These are phyloP conservation scores for Combretum micranthum DNA, from an alignment of 345 rosid genomes.

Conservation along the genomic window DNA sequence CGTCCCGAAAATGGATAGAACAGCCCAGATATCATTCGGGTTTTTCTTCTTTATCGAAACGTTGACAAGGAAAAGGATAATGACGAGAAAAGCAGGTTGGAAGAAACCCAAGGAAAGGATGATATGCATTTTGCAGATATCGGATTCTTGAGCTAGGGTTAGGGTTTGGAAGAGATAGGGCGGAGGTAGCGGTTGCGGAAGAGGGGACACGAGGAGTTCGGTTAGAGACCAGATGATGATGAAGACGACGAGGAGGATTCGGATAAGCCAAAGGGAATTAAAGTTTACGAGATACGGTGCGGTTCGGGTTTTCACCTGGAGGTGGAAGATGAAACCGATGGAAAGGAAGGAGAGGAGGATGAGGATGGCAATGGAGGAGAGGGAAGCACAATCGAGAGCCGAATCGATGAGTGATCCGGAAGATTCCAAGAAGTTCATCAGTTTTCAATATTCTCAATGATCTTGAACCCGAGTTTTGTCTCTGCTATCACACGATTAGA, in stretches of 20 bases:
- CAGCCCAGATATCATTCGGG: conserved; percentile 28
- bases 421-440: no score
- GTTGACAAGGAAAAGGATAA: conserved; percentile 44
- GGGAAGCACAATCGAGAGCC: conserved; percentile 30
- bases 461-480: no score
- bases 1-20: conserved; percentile 24
- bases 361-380: conserved; percentile 23
- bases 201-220: conserved; percentile 42
- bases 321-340: conserved; percentile 34
- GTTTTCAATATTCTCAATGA: no score
- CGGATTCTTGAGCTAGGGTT: conserved; percentile 4
- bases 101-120: conserved; percentile 50
- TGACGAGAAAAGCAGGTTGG: conserved; percentile 53
- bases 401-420: conserved; percentile 17
- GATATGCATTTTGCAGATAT: conserved; percentile 36
- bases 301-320: conserved; percentile 32
- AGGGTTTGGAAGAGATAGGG: conserved; percentile 12
- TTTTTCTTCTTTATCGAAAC: conserved; percentile 37
- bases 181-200: conserved; percentile 18
- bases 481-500: no score
- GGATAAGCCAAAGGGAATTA: conserved; percentile 58
- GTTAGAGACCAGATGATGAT: conserved; percentile 36
- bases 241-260: conserved; percentile 43
- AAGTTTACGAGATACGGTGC: conserved; percentile 34
- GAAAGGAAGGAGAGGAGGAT: conserved; percentile 41